phyloP scores from a whole-genome alignment of 805 yeast species.

The Lipomyces starkeyi region DNA sequence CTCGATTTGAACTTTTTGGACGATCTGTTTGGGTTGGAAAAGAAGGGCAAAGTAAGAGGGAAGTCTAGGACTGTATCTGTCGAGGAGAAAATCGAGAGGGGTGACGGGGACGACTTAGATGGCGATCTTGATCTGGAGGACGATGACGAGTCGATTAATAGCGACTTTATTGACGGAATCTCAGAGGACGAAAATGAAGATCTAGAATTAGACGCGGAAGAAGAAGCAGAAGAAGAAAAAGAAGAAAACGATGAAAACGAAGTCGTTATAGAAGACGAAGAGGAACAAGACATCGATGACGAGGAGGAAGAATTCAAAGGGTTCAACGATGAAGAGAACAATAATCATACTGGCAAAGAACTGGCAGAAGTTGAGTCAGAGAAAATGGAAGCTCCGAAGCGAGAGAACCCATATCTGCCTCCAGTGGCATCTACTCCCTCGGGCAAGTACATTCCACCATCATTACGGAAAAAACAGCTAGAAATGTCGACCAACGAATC shows the following conservation, averaged over 20 bases:
- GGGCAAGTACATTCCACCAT: constrained; percentile 82
- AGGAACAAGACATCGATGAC: constrained; percentile 7
- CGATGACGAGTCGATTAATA: constrained; percentile 6
- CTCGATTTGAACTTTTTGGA: constrained; percentile 56
- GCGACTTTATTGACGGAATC: not conserved
- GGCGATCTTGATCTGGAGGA: constrained; percentile 12
- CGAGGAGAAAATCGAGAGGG: constrained; percentile 33
- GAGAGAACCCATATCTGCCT: constrained; percentile 79
- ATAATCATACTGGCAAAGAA: constrained; percentile 45
- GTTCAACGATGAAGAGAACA: constrained; percentile 36
- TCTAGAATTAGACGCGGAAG: constrained; percentile 37
- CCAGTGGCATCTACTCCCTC: constrained; percentile 51
- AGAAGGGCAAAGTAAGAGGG: constrained; percentile 26
- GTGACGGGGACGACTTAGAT: constrained; percentile 18
- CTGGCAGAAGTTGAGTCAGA: constrained; percentile 27
- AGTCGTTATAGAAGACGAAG: constrained; percentile 5
- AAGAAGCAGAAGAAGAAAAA: too few relatives aligned
- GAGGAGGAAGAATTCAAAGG: constrained; percentile 31
- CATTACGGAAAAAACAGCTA: constrained; percentile 63
- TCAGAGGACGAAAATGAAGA: constrained; percentile 37
- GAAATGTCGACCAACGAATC: constrained; percentile 50
- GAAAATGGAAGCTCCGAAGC: constrained; percentile 42
- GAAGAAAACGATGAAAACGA: constrained; percentile 30
- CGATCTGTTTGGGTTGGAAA: constrained; percentile 28
- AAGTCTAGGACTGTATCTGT: constrained; percentile 35